Conservation (phyloP, 164 flowering plant genomes). For the Berberis vulgaris region DNA sequence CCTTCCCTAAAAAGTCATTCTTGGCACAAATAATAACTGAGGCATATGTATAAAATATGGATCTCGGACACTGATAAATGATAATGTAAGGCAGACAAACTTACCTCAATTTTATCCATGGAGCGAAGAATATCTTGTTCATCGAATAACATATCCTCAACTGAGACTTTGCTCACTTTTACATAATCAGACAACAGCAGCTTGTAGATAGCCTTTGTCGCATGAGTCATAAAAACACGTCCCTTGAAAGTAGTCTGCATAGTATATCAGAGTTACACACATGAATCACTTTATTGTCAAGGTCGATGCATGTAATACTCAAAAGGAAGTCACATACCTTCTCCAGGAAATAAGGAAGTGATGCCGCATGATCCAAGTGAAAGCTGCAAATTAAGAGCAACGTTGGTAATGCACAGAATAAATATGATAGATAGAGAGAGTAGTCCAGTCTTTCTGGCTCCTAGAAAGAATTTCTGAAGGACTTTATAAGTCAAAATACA, state of each 20-base stretch:
- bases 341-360: conserved; percentile 90
- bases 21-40: no score
- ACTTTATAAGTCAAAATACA: no score
- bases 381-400: conserved; percentile 48
- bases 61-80: neutral
- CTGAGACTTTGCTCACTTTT: conserved; percentile 59
- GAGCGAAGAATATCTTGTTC: conserved; percentile 74
- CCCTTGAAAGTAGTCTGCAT: conserved; percentile 91
- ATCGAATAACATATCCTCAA: conserved; percentile 60
- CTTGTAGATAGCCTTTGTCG: conserved; percentile 81
- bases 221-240: conserved; percentile 58
- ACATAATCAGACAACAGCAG: conserved; percentile 32
- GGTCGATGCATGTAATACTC: neutral
- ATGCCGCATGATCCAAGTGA: conserved; percentile 98
- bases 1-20: no score
- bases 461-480: no score
- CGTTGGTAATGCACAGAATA: neutral
- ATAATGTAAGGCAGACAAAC: neutral
- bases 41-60: no score
- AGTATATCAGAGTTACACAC: conserved; percentile 3
- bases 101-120: conserved; percentile 94
- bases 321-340: conserved; percentile 42
- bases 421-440: neutral
- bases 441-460: no score
- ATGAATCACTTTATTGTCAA: conserved; percentile 2